Base-by-base conservation (phyloP, 192 early-diverging fungal genomes). In the Coemansia sp. region DNA sequence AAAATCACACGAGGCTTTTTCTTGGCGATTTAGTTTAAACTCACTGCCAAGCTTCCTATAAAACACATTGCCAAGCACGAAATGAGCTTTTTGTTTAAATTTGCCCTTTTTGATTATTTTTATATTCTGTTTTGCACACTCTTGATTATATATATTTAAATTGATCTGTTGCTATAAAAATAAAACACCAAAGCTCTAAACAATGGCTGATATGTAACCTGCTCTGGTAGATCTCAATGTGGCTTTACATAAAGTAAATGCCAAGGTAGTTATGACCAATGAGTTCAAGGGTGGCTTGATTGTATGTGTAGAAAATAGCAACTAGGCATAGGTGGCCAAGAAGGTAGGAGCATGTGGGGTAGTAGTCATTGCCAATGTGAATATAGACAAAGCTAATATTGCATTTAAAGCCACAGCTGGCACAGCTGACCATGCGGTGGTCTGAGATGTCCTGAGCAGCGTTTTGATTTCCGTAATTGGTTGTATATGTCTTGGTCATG, bases 321-420 rank as follows among this genome's bases (percentile, higher is more conserved):
- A 55, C 5, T 38, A 64, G 25, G 52, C 62, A 5, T 4, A 4
- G 2, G 45, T 64, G 9, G 62, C 62, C 38, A 52, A 64, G 22
- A 32, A 24, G 19, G 10, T 25, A 12, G 52, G 62, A 2, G 62
- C 62, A 5, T n/a, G 50, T 2, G 62, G 39, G 0, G 38, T 55
- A 15, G 35, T 43, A 21, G 51, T 53, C 1, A 25, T 55, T n/a
- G 51, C 21, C 11, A 5, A 5, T 10, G 55, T 19, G 22, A n/a
- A 21, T 4, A 57, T 14, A 7, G 32, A 32, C 6, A 32, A 32
- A 32, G 1, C 6, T 32, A 0, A 32, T 32, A 32, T 32, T 2
- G 27, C 53, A 21, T 5, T 17, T 35, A 25, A 25, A 57, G 19
- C 32, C 32, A 32, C 1, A 7, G 7, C 24, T 19, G 32, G 39